Conservation (phyloP, 306 rosid genomes). For the Cicer arietinum region DNA sequence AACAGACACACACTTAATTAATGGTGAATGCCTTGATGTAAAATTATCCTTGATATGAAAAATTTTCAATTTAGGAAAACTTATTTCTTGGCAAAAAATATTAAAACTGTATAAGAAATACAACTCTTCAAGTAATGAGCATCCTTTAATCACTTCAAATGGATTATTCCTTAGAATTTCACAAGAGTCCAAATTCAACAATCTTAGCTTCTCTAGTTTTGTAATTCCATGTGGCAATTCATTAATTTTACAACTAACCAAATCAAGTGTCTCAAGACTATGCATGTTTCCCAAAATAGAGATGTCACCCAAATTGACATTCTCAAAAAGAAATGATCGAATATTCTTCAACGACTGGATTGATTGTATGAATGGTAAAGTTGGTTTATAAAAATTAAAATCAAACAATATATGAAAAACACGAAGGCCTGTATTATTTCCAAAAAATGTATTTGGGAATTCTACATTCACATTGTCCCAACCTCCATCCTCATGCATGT, state of each 20-base stretch:
- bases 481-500: accelerated
- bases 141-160: conserved; percentile 29
- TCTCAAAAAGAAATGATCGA: background rate
- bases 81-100: no score
- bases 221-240: background rate
- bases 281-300: conserved; percentile 11
- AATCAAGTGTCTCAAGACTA: conserved; percentile 30
- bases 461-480: accelerated
- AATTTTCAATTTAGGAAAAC: background rate
- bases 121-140: conserved; percentile 34
- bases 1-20: background rate
- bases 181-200: background rate
- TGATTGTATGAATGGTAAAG: background rate
- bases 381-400: no score
- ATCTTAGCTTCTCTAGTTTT: background rate
- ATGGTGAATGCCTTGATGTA: background rate
- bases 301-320: background rate
- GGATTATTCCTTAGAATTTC: accelerated
- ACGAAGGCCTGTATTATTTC: background rate
- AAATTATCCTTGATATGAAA: background rate
- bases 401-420: background rate
- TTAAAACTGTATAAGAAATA: background rate
- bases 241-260: accelerated
- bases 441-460: background rate
- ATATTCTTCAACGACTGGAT: background rate